A percentile compares a stretch with the other conserved stretches of the same genome.
These are phyloP conservation scores for Podila minutissima DNA, from an alignment of 192 early-diverging fungal species.

Conservation along the genomic window DNA sequence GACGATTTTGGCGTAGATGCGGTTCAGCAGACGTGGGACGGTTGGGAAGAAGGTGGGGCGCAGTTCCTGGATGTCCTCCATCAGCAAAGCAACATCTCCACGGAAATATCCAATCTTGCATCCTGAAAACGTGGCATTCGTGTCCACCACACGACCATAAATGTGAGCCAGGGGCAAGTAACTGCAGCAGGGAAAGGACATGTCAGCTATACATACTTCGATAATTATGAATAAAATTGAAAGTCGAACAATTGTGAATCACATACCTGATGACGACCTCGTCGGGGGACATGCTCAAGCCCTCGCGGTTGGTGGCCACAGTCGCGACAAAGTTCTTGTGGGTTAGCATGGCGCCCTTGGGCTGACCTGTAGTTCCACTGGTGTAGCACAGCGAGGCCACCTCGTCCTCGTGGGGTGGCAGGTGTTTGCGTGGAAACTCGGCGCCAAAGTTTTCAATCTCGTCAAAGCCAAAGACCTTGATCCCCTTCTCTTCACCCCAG, in stretches of 20 bases:
- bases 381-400: conserved; percentile 83
- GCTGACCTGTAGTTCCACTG: conserved; percentile 87
- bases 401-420: conserved; percentile 72
- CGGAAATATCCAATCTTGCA: conserved; percentile 75
- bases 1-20: conserved; percentile 76
- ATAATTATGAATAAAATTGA: too few relatives aligned
- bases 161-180: conserved; percentile 92
- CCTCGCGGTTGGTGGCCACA: conserved; percentile 46
- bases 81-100: conserved; percentile 70
- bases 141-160: conserved; percentile 79
- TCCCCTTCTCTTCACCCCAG: conserved; percentile 73
- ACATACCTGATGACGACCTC: conserved; percentile 44
- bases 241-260: background rate
- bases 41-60: conserved; percentile 85
- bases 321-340: conserved; percentile 81
- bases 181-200: background rate
- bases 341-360: conserved; percentile 80
- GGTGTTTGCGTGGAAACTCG: conserved; percentile 61
- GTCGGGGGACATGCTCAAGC: conserved; percentile 16
- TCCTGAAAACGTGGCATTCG: conserved; percentile 64
- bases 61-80: conserved; percentile 85
- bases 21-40: conserved; percentile 92
- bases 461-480: conserved; percentile 69
- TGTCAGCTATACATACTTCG: too few relatives aligned
- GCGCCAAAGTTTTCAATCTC: conserved; percentile 72